Percentiles rank a stretch among this genome's conserved stretches.
These are phyloP conservation scores for Termitomyces sp. DNA, from an alignment of 768 basidiomycete genomes.

Conservation along the genomic window DNA sequence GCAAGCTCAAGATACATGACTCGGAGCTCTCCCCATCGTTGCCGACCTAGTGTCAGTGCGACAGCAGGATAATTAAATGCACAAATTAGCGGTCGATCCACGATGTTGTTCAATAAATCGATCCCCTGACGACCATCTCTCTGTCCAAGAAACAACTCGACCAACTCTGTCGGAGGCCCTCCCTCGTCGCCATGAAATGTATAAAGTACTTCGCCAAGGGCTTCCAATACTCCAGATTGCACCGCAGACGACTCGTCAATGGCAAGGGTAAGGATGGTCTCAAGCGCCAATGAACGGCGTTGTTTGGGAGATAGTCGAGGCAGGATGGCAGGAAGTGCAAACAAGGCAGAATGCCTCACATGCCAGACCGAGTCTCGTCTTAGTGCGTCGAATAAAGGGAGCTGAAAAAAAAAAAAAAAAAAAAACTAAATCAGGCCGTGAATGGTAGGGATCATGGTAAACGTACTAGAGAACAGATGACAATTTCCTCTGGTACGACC, in stretches of 20 bases:
- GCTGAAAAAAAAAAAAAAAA: conserved; percentile 33
- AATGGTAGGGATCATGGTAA: background rate
- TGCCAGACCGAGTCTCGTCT: conserved; percentile 68
- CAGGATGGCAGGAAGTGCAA: conserved; percentile 78
- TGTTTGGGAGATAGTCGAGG: conserved; percentile 52
- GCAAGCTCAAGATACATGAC: conserved; percentile 63
- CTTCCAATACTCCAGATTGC: conserved; percentile 75
- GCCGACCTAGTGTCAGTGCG: conserved; percentile 69
- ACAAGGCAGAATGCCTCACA: conserved; percentile 83
- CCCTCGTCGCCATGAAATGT: conserved; percentile 61
- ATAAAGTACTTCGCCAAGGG: conserved; percentile 84
- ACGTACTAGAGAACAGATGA: conserved; percentile 57
- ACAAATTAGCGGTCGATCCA: conserved; percentile 69
- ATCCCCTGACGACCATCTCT: conserved; percentile 27
- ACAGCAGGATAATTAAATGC: conserved; percentile 94
- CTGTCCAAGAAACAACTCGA: conserved; percentile 73
- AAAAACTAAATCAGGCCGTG: background rate
- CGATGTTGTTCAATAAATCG: conserved; percentile 54
- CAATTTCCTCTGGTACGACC: conserved; percentile 71
- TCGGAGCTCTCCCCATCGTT: conserved; percentile 71
- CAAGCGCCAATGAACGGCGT: conserved; percentile 60
- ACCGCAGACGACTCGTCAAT: conserved; percentile 62
- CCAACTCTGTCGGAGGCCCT: conserved; percentile 70
- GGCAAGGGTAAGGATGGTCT: conserved; percentile 57
- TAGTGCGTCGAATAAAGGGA: conserved; percentile 73